phyloP scores from a whole-genome alignment of 2,329 filamentous ascomycete genomes.

The Spiromastix sp. region DNA sequence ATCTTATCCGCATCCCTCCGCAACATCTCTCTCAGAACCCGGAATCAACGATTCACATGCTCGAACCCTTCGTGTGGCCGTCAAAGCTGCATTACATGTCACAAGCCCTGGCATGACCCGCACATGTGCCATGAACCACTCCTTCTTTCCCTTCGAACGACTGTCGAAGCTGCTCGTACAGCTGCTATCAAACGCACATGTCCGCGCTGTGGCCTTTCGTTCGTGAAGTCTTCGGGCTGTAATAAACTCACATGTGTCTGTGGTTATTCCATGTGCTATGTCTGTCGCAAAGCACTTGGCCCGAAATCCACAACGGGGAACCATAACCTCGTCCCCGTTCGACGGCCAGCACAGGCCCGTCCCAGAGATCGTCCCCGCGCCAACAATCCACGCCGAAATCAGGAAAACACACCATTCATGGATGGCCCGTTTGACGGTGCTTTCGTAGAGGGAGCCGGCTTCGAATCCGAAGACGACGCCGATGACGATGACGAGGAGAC shows the following conservation, averaged over 20 bases:
- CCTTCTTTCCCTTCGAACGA: conserved; percentile 69
- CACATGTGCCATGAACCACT: conserved; percentile 85
- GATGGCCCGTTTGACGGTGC: conserved; percentile 18
- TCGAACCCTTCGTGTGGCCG: conserved; percentile 57
- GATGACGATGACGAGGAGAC: conserved; percentile 32
- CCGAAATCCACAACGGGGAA: conserved; percentile 13
- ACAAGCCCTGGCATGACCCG: conserved; percentile 74
- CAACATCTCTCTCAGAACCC: conserved; percentile 59
- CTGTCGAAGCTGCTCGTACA: conserved; percentile 87
- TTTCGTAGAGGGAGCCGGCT: neutral
- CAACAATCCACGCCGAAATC: conserved; percentile 5
- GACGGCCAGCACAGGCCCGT: conserved; percentile 1
- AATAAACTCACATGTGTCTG: conserved; percentile 95
- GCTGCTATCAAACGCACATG: conserved; percentile 92
- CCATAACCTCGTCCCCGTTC: neutral
- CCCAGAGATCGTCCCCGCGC: conserved; percentile 7
- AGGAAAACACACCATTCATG: conserved; percentile 29
- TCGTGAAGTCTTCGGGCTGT: conserved; percentile 88
- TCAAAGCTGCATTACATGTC: conserved; percentile 70
- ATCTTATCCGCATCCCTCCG: conserved; percentile 52
- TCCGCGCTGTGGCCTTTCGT: conserved; percentile 79
- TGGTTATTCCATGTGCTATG: conserved; percentile 96
- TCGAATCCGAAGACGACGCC: conserved; percentile 3
- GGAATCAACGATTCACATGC: conserved; percentile 69
- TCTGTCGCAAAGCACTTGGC: conserved; percentile 64